Evolutionary conservation across 768 basidiomycete species (phyloP).

Genomic region (Lactifluus piperatus): DNA sequence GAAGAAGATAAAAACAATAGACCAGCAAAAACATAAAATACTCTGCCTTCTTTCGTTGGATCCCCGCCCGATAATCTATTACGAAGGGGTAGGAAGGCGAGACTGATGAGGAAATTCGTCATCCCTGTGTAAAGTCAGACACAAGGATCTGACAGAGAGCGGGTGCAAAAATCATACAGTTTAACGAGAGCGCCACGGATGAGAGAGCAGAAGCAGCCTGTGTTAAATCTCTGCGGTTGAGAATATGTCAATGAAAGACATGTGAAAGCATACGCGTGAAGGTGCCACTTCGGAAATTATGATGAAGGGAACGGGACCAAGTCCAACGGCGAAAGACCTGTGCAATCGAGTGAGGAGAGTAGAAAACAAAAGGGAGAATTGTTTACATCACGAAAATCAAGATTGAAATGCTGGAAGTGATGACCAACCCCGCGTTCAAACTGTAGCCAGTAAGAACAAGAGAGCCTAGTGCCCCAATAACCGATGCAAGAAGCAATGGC

Average conservation of each 20-base stretch:
- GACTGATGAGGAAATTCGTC: slow-evolving; percentile 75
- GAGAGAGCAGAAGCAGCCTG: slow-evolving; percentile 26
- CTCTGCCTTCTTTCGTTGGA: slow-evolving; percentile 62
- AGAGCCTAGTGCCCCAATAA: slow-evolving; percentile 55
- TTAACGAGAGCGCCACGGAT: slow-evolving; percentile 25
- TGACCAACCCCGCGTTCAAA: slow-evolving; percentile 49
- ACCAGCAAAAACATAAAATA: slow-evolving; percentile 79
- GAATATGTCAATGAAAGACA: not conserved
- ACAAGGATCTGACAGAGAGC: not conserved
- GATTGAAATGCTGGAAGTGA: slow-evolving; percentile 65
- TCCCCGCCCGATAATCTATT: slow-evolving; percentile 58
- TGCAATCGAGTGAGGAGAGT: not conserved
- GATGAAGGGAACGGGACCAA: slow-evolving; percentile 90
- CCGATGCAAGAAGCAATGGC: slow-evolving; percentile 58
- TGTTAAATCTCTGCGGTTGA: not conserved
- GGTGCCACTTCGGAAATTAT: slow-evolving; percentile 89
- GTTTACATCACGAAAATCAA: slow-evolving; percentile 72
- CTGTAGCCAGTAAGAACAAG: slow-evolving; percentile 62
- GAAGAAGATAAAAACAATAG: slow-evolving; percentile 35
- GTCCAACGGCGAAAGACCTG: slow-evolving; percentile 81
- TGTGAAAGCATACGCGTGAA: slow-evolving; percentile 44
- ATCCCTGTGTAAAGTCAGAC: slow-evolving; percentile 46
- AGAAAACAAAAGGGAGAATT: not conserved
- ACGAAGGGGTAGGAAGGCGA: slow-evolving; percentile 79
- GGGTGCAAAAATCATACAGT: slow-evolving; percentile 10